phyloP scores from a whole-genome alignment of 2,329 filamentous ascomycete genomes.

The Gaeumannomyces tritici region DNA sequence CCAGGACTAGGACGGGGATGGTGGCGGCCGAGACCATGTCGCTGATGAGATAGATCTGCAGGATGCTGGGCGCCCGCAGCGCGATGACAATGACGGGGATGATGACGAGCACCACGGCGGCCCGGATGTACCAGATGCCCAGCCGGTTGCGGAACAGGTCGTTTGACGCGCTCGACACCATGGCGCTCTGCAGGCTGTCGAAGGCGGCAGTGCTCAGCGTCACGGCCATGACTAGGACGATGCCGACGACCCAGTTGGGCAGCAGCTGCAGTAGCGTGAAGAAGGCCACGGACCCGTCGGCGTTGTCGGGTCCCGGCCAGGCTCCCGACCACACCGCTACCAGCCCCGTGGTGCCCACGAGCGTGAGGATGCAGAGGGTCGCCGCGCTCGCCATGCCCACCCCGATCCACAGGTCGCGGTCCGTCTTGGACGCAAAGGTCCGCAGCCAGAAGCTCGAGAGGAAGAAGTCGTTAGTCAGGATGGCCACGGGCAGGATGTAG shows the following conservation, averaged over 20 bases:
- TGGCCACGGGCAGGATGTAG: conserved; percentile 73
- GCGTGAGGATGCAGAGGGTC: conserved; percentile 59
- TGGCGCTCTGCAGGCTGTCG: conserved; percentile 71
- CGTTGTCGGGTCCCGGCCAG: conserved; percentile 41
- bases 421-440: conserved; percentile 70
- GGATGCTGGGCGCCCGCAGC: conserved; percentile 61
- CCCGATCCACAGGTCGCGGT: conserved; percentile 69
- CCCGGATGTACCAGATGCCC: conserved; percentile 64
- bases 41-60: conserved; percentile 76
- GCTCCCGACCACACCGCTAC: conserved; percentile 72
- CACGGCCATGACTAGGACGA: conserved; percentile 74
- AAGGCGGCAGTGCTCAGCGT: conserved; percentile 69
- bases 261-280: conserved; percentile 65
- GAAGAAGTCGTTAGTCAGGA: conserved; percentile 82
- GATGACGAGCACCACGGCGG: conserved; percentile 60
- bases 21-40: conserved; percentile 69
- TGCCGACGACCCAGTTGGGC: conserved; percentile 71
- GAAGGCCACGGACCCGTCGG: conserved; percentile 59
- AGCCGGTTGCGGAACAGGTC: conserved; percentile 77
- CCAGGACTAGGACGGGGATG: conserved; percentile 67
- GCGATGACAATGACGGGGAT: conserved; percentile 66
- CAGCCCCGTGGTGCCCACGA: conserved; percentile 65
- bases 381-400: conserved; percentile 56
- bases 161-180: conserved; percentile 78
- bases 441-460: conserved; percentile 77